A percentile compares a stretch with the other conserved stretches of the same genome.
These are phyloP conservation scores for Diospyros lotus DNA, from an alignment of 148 eudicot species.

Conservation along the genomic window DNA sequence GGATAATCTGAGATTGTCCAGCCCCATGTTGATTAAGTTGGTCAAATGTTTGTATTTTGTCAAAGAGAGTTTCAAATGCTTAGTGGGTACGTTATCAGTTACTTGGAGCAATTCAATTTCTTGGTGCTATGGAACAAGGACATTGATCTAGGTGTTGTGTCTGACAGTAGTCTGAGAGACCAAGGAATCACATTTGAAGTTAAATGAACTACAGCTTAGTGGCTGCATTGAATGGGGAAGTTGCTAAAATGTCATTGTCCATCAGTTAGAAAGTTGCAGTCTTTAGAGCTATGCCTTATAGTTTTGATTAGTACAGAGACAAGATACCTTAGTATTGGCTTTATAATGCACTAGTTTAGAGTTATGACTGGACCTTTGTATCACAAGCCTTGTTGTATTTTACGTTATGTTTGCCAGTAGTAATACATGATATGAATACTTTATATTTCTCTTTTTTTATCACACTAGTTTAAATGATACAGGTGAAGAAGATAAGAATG, in stretches of 20 bases:
- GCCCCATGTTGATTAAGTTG: neutral
- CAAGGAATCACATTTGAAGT: neutral
- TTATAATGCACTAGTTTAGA: neutral
- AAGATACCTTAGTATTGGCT: neutral
- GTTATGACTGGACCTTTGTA: neutral
- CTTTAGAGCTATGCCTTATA: neutral
- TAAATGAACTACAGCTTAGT: neutral
- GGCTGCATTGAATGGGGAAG: neutral
- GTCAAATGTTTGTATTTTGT: too few species aligned
- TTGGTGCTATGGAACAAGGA: neutral
- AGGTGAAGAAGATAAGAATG: conserved; percentile 92
- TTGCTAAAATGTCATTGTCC: neutral
- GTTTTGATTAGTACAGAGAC: neutral
- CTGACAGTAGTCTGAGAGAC: neutral
- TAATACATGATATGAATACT: neutral
- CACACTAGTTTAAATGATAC: conserved; percentile 26
- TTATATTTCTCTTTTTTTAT: neutral
- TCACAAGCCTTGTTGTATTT: neutral
- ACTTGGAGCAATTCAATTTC: too few species aligned
- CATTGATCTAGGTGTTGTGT: neutral
- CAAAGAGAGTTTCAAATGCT: too few species aligned
- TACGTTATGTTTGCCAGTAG: neutral
- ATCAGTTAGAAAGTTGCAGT: neutral
- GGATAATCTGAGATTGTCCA: neutral
- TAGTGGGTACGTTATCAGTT: too few species aligned